Conservation (phyloP, 73 alveolate genomes). For the Paraurostyla sp. region DNA sequence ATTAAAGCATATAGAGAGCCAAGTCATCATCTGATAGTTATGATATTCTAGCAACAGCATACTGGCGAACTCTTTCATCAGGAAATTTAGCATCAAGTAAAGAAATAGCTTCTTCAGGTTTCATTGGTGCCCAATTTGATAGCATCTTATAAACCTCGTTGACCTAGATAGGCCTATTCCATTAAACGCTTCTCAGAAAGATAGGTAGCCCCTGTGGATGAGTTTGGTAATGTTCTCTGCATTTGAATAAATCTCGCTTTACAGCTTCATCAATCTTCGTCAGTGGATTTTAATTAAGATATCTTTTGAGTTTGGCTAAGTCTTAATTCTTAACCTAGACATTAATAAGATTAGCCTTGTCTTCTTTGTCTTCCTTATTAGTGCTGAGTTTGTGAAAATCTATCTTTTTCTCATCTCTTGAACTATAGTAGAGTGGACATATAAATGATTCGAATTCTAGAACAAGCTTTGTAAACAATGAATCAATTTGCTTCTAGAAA, state of each 20-base stretch:
- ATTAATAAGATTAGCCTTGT: slow-evolving; percentile 61
- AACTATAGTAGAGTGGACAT: slow-evolving; percentile 73
- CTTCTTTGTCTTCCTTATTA: slow-evolving; percentile 65
- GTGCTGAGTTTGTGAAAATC: slow-evolving; percentile 37
- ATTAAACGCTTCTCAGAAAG: slow-evolving; percentile 85
- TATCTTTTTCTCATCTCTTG: slow-evolving; percentile 68
- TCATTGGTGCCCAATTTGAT: slow-evolving; percentile 89
- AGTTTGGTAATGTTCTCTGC: slow-evolving; percentile 92
- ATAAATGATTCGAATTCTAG: slow-evolving; percentile 67
- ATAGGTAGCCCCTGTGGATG: slow-evolving; percentile 89
- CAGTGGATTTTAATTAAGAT: slow-evolving; percentile 72
- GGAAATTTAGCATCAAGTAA: slow-evolving; percentile 93
- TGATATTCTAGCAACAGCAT: slow-evolving; percentile 93
- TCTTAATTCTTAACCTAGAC: slow-evolving; percentile 64
- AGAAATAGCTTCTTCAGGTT: slow-evolving; percentile 94
- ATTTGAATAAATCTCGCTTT: slow-evolving; percentile 78
- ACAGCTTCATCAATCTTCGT: slow-evolving; percentile 55
- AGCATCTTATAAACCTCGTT: slow-evolving; percentile 83
- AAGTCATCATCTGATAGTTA: slow-evolving; percentile 94
- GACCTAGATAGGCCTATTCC: slow-evolving; percentile 90
- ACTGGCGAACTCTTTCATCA: slow-evolving; percentile 86
- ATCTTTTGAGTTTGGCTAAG: slow-evolving; percentile 68
- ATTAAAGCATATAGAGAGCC: slow-evolving; percentile 92
- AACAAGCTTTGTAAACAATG: slow-evolving; percentile 53
- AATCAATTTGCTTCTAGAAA: slow-evolving; percentile 25